Conservation (phyloP, 345 rosid species). For the Cardamine resedifolia region DNA sequence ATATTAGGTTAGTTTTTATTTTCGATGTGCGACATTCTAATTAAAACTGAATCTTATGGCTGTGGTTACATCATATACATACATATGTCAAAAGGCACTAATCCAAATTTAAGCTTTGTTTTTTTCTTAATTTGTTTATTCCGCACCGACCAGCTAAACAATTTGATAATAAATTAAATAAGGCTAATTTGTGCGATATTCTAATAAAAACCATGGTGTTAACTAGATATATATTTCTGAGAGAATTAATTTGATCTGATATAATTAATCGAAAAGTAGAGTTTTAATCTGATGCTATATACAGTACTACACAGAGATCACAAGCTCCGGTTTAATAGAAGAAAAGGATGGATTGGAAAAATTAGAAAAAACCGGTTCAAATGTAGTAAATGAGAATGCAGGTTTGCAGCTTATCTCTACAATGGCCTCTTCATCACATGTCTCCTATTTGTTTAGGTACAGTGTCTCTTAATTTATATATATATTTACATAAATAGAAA, state of each 20-base stretch:
- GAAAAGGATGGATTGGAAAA: conserved; percentile 7
- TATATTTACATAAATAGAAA: conserved; percentile 26
- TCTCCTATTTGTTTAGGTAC: conserved; percentile 34
- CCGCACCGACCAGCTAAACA: conserved; percentile 1
- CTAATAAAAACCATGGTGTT: background rate
- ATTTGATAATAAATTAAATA: background rate
- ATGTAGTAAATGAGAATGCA: conserved; percentile 37
- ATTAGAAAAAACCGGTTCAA: conserved; percentile 15
- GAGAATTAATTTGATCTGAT: background rate
- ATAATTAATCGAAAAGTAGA: background rate
- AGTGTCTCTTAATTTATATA: conserved; percentile 29
- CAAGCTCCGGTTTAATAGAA: background rate
- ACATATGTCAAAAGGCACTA: background rate
- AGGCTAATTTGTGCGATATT: too few relatives aligned
- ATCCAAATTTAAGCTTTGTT: conserved; percentile 1
- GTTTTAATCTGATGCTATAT: background rate
- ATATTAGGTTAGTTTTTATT: background rate
- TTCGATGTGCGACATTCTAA: background rate
- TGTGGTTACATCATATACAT: background rate
- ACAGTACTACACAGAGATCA: background rate
- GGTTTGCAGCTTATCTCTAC: conserved; percentile 35
- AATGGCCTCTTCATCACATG: conserved; percentile 39
- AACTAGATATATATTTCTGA: background rate
- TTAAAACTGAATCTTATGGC: background rate
- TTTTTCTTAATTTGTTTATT: background rate